These are phyloP conservation scores for Cladosporium oxysporum DNA, from an alignment of 2,329 filamentous ascomycete genomes.

Conservation along the genomic window DNA sequence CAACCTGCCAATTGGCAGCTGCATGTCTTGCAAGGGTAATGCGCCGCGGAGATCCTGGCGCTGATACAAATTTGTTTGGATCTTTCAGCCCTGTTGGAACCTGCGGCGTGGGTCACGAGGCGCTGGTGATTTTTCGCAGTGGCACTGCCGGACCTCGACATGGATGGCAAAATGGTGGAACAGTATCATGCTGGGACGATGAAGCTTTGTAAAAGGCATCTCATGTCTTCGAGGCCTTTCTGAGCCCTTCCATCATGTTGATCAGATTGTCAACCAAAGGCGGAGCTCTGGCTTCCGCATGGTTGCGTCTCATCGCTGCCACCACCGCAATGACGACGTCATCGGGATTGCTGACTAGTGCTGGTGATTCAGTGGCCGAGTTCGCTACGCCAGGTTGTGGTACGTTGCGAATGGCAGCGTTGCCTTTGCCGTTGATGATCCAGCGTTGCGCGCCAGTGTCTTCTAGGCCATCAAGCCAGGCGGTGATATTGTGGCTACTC, in stretches of 20 bases:
- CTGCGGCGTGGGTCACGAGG: not conserved
- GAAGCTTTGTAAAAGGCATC: not conserved
- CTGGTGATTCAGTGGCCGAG: conserved; percentile 20
- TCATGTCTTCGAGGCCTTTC: conserved; percentile 35
- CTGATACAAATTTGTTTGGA: no score
- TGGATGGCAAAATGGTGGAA: not conserved
- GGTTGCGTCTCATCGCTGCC: conserved; percentile 57
- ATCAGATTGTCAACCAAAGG: conserved; percentile 69
- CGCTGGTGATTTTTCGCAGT: not conserved
- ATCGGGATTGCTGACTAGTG: conserved; percentile 56
- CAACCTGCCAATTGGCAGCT: not conserved
- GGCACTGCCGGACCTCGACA: not conserved
- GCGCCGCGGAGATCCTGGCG: not conserved
- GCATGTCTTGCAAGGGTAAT: not conserved
- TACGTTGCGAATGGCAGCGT: conserved; percentile 34
- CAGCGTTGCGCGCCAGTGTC: conserved; percentile 50
- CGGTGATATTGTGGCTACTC: conserved; percentile 39
- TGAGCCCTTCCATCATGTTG: conserved; percentile 62
- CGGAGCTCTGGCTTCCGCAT: conserved; percentile 49
- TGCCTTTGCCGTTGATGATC: conserved; percentile 37
- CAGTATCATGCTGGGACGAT: not conserved
- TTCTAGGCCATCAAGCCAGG: conserved; percentile 59
- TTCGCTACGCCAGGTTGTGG: not conserved
- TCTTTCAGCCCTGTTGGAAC: not conserved
- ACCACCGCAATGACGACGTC: conserved; percentile 61